Evolutionary conservation across 2,329 filamentous ascomycete genomes (phyloP).

Genomic region (Trichoderma afroharzianum): DNA sequence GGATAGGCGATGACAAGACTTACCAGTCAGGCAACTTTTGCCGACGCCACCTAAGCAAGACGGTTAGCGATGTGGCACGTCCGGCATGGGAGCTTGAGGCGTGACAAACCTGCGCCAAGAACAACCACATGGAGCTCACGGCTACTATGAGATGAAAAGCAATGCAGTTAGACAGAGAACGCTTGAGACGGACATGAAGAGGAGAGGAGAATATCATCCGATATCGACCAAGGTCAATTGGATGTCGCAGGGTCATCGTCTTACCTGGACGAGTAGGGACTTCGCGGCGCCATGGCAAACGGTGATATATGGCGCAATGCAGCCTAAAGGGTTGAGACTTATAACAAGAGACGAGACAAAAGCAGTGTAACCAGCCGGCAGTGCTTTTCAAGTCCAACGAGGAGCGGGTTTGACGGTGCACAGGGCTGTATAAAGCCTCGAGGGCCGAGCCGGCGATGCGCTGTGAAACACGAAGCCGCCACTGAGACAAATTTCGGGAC

Average conservation of each 20-base stretch:
- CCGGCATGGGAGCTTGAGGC: not conserved
- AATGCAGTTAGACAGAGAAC: not conserved
- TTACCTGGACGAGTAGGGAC: constrained; percentile 28
- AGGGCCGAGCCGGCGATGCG: constrained; percentile 3
- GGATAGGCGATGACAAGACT: constrained; percentile 24
- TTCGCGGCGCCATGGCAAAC: constrained; percentile 28
- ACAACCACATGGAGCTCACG: constrained; percentile 82
- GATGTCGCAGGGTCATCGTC: not conserved
- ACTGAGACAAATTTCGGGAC: constrained; percentile 6
- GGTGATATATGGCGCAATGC: constrained; percentile 9
- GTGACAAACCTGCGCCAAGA: constrained; percentile 66
- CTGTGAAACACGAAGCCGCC: constrained; percentile 4
- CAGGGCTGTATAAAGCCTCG: not conserved
- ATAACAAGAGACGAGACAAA: not conserved
- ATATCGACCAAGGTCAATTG: not conserved
- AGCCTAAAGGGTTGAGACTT: not conserved
- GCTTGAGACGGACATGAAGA: not conserved
- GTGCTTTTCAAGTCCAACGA: not conserved
- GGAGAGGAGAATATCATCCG: not conserved
- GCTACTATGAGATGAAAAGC: constrained; percentile 46
- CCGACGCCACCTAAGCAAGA: constrained; percentile 80
- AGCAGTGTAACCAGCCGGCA: not conserved
- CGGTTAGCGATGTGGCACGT: constrained; percentile 23
- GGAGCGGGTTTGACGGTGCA: not conserved
- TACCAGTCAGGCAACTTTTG: constrained; percentile 89